These are phyloP conservation scores for Aspergillus eucalypticola DNA, from an alignment of 2,329 filamentous ascomycete species.

Conservation along the genomic window DNA sequence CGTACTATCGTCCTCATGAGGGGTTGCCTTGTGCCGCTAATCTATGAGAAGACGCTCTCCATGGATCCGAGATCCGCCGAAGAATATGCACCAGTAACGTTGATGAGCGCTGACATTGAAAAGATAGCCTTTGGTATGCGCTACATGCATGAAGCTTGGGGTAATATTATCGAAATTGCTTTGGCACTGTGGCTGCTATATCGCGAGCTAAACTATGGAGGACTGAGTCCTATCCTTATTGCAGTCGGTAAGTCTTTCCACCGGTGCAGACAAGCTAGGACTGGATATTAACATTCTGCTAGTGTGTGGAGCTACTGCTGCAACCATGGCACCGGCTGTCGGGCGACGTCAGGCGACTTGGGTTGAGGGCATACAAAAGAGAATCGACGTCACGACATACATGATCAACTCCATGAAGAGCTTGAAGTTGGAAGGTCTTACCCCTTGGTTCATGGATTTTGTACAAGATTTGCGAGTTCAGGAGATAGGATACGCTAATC, in stretches of 20 bases:
- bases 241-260: slow-evolving; percentile 11
- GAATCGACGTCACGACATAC: slow-evolving; percentile 30
- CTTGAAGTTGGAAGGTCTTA: not conserved
- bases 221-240: slow-evolving; percentile 25
- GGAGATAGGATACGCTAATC: not conserved
- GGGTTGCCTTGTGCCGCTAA: slow-evolving; percentile 16
- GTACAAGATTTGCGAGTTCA: not conserved
- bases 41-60: slow-evolving; percentile 37
- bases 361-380: slow-evolving; percentile 29
- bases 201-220: slow-evolving; percentile 24
- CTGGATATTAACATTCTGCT: not conserved
- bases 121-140: slow-evolving; percentile 25
- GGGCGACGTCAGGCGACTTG: slow-evolving; percentile 24
- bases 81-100: slow-evolving; percentile 28
- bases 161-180: slow-evolving; percentile 18
- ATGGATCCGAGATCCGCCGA: slow-evolving; percentile 15
- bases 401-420: slow-evolving; percentile 41
- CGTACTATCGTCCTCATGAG: slow-evolving; percentile 12
- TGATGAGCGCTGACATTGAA: slow-evolving; percentile 39
- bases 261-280: too few relatives aligned
- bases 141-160: slow-evolving; percentile 32
- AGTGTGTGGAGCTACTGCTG: slow-evolving; percentile 2
- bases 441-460: slow-evolving; percentile 22
- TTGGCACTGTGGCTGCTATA: slow-evolving; percentile 22
- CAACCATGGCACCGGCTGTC: slow-evolving; percentile 1